Evolutionary conservation across 352 stramenopile species (phyloP).

Genomic region (Phytopythium montanum): DNA sequence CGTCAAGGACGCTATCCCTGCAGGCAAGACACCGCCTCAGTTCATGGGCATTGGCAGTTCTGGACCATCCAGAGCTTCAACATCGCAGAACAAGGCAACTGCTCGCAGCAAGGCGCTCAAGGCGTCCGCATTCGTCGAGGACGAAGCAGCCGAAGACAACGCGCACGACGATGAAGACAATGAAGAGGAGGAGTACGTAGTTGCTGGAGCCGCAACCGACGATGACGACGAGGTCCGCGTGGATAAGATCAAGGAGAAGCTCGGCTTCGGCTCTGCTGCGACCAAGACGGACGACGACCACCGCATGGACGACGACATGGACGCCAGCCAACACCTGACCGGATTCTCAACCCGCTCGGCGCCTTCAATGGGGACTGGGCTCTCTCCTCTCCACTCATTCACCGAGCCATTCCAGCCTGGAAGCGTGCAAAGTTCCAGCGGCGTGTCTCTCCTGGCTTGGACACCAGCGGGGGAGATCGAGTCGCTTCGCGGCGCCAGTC

Average conservation of each 20-base stretch:
- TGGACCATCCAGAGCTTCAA: neutral
- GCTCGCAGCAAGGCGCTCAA: constrained; percentile 15
- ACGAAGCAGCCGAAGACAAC: constrained; percentile 39
- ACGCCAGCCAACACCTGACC: neutral
- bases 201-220: constrained; percentile 12
- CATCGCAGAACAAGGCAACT: neutral
- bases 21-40: constrained; percentile 52
- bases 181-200: constrained; percentile 27
- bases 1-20: constrained; percentile 60
- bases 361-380: neutral
- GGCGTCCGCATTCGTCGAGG: constrained; percentile 38
- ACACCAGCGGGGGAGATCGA: constrained; percentile 80
- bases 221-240: constrained; percentile 66
- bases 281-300: constrained; percentile 15
- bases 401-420: constrained; percentile 70
- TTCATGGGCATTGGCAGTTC: constrained; percentile 15
- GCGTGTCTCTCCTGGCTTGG: constrained; percentile 61
- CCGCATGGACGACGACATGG: constrained; percentile 18
- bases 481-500: constrained; percentile 56
- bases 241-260: constrained; percentile 80
- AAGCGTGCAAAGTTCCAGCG: constrained; percentile 31
- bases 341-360: neutral
- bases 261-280: constrained; percentile 58
- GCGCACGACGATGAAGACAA: constrained; percentile 21
- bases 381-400: constrained; percentile 27